Evolutionary conservation across 2,329 filamentous ascomycete species (phyloP).

Genomic region (Colletotrichum navitas): DNA sequence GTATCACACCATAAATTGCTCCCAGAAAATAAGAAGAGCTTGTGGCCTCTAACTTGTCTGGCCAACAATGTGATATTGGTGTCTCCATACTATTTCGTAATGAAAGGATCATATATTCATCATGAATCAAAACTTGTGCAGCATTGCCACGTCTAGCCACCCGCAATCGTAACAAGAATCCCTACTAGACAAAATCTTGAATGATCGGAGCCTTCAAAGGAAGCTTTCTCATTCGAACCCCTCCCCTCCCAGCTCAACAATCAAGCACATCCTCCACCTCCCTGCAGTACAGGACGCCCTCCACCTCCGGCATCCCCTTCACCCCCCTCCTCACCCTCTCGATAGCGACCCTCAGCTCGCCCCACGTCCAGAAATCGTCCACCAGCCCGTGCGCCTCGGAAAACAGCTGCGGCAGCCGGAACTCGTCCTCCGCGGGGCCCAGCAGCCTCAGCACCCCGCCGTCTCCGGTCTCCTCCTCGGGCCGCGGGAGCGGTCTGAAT

Average conservation of each 20-base stretch:
- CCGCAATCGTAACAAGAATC: too few relatives aligned
- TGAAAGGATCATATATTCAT: not conserved
- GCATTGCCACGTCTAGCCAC: too few relatives aligned
- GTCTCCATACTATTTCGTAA: too few relatives aligned
- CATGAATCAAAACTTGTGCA: not conserved
- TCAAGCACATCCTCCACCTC: constrained; percentile 4
- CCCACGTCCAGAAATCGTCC: constrained; percentile 40
- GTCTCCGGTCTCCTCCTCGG: not conserved
- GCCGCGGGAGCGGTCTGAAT: constrained; percentile 31
- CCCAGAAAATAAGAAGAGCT: too few relatives aligned
- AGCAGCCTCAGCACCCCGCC: constrained; percentile 21
- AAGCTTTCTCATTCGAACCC: too few relatives aligned
- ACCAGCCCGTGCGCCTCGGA: constrained; percentile 23
- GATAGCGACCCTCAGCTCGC: constrained; percentile 25
- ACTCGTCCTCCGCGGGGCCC: constrained; percentile 24
- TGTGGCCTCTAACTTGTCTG: not conserved
- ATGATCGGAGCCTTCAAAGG: not conserved
- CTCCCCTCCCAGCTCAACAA: not conserved
- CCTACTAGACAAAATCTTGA: too few relatives aligned
- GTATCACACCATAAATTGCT: not conserved
- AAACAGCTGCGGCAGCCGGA: constrained; percentile 27
- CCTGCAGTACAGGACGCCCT: constrained; percentile 33
- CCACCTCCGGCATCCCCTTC: constrained; percentile 15
- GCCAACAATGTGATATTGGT: not conserved
- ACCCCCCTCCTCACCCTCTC: constrained; percentile 20